These are phyloP conservation scores for Herpotrichia juniperi DNA, from an alignment of 2,329 filamentous ascomycete species.

Conservation along the genomic window DNA sequence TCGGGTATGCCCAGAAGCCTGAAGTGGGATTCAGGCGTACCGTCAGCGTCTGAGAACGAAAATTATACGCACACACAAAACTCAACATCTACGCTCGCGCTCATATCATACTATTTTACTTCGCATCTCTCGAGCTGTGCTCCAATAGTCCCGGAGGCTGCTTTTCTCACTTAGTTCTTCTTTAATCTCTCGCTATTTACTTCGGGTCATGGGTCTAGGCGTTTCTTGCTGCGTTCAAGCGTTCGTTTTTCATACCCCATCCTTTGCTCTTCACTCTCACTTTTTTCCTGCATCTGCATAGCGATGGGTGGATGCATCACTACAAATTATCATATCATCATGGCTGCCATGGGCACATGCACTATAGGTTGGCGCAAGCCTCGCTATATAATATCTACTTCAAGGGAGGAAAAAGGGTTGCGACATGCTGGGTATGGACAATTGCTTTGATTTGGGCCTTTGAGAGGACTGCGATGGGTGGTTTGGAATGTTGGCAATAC, in stretches of 20 bases:
- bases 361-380: constrained; percentile 34
- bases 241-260: constrained; percentile 37
- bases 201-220: constrained; percentile 16
- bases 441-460: too few species aligned
- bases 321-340: constrained; percentile 9
- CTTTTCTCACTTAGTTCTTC: constrained; percentile 12
- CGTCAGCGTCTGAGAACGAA: constrained; percentile 58
- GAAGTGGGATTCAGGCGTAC: constrained; percentile 53
- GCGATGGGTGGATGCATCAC: constrained; percentile 26
- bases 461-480: too few species aligned
- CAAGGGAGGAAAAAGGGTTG: constrained; percentile 17
- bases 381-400: constrained; percentile 21
- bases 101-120: constrained; percentile 9
- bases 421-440: constrained; percentile 43
- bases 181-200: constrained; percentile 10
- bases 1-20: constrained; percentile 89
- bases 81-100: too few species aligned
- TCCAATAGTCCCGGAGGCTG: constrained; percentile 35
- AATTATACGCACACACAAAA: constrained; percentile 18
- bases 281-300: constrained; percentile 30
- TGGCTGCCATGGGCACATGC: too few species aligned
- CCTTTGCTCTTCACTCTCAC: constrained; percentile 11
- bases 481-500: too few species aligned
- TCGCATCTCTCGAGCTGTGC: constrained; percentile 37
- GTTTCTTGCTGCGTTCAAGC: constrained; percentile 44